Base-by-base conservation (phyloP, 352 stramenopile genomes). In the Pythium insidiosum region DNA sequence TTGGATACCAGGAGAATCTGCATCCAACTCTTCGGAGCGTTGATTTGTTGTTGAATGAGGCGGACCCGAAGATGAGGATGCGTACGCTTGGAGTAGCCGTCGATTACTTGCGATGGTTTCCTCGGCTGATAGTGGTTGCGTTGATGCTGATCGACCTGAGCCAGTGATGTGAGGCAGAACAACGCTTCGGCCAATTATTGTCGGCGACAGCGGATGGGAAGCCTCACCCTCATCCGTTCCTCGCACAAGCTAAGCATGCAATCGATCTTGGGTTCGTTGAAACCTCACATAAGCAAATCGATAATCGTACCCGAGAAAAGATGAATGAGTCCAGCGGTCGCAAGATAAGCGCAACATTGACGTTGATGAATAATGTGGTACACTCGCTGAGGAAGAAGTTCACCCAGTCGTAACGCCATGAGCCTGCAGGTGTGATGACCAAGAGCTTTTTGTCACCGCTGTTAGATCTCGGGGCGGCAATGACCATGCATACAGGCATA, bases 371-470 rank as follows among this genome's bases (percentile, higher is more conserved):
- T 12, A 81, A 43, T 23, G 61, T 68, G n/a, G 60, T 60, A 21
- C 51, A 48, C 31, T 88, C 72, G 31, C 43, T 47, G 11, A 84
- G 53, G 30, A 84, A 40, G 16, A 61, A 60, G 34, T 80, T 83
- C 16, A 73, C 67, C 71, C 71, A 87, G 26, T 66, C 60, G 43
- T 78, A 73, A 12, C 71, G 64, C 74, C 74, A 87, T 13, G 62
- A 68, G 0, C 66, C 69, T 25, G 59, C 61, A 3, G 67, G 69
- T 4, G 66, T 75, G 33, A 84, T 50, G n/a, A 85, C 71, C 0
- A 75, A 29, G 6, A 84, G 47, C 71, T 88, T 40, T 15, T 34
- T 18, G n/a, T 10, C 28, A 18, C 29, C 16, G 23, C 15, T 37
- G 16, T 38, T 5, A 38, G 18, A 28, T 20, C 35, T 6, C 28